phyloP scores from a whole-genome alignment of 2,329 filamentous ascomycete species.

The Blumeriella jaapii region DNA sequence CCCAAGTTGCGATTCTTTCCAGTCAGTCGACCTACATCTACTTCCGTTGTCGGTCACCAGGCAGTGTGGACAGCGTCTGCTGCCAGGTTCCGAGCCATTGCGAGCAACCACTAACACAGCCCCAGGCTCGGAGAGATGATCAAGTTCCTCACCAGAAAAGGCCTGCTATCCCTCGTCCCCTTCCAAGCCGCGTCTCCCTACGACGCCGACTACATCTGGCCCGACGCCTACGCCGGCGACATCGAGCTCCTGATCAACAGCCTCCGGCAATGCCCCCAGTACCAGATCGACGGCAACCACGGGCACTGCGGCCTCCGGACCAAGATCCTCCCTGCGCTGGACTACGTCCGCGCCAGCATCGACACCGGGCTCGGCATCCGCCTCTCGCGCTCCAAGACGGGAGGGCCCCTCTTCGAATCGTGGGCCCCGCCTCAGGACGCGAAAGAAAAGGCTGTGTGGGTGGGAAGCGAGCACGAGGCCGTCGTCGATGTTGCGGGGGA shows the following conservation, averaged over 20 bases:
- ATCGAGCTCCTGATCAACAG: conserved; percentile 47
- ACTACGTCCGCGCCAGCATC: conserved; percentile 49
- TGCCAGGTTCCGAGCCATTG: too few species aligned
- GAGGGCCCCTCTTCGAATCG: conserved; percentile 18
- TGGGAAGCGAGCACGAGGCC: conserved; percentile 13
- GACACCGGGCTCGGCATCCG: conserved; percentile 26
- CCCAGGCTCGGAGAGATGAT: conserved; percentile 47
- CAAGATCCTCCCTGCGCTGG: conserved; percentile 52
- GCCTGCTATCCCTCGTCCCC: conserved; percentile 47
- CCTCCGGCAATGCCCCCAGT: conserved; percentile 55
- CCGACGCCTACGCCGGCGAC: conserved; percentile 41
- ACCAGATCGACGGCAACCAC: conserved; percentile 66
- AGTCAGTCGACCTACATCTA: too few species aligned
- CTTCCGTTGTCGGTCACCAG: too few species aligned
- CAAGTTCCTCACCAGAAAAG: conserved; percentile 53
- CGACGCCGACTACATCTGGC: conserved; percentile 25
- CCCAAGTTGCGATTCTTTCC: conserved; percentile 62
- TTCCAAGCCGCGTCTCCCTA: conserved; percentile 38
- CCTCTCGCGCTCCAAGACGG: conserved; percentile 16
- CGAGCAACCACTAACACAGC: too few species aligned
- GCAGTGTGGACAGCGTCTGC: too few species aligned
- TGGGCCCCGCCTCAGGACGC: conserved; percentile 12
- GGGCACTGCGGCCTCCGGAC: conserved; percentile 60
- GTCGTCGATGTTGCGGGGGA: conserved; percentile 13
- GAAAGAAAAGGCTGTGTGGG: conserved; percentile 15